Evolutionary conservation across 108 stramenopile genomes (phyloP), one percentile per base, ranked within the genome.

Genomic region (Chaetoceros muelleri): DNA sequence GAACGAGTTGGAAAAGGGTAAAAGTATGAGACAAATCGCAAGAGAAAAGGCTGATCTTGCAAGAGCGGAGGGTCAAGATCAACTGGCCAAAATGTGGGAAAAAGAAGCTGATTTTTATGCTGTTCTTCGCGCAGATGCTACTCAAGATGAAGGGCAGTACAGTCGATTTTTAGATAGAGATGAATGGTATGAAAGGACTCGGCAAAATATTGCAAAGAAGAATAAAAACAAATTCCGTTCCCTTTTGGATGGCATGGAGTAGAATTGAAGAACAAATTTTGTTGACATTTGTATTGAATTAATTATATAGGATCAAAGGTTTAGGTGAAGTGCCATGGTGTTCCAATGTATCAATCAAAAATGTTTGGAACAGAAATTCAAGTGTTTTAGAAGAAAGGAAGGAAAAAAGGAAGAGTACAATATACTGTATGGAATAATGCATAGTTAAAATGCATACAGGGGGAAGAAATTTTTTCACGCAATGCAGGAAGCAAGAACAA

Each of bases 101-200:
- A 56, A 67, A 23, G 90, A 91, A 49, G 82, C 89, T 16, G 86
- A 90, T 20, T 63, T 93, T 24, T 70, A 81, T 30, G 78, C 66
- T 31, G 62, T 56, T 29, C 52, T 85, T 40, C 58, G 86, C 48
- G 88, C 90, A 44, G 94, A 95, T 67, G 70, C 73, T 1, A 93
- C 94, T 2, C 91, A 93, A 59, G 85, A 93, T 51, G 82, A 81
- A 66, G 84, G 84, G 0, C 44, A 69, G 2, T 93, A 93, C 65
- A 69, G 53, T 25, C 70, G 76, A 26, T 91, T 80, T 65, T 67
- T 95, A 17, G 94, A 95, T 62, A 67, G 81, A 55, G 94, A 95
- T 52, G 84, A 90, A 30, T 95, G 94, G 94, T 95, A 95, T 59
- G 82, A 89, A 53, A 48, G 78, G 1, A 81, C 87, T 34, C 82